Evolutionary conservation across 139 green algal genomes (phyloP), one percentile per base, ranked within the genome.

Genomic region (Mychonastes homosphaera): DNA sequence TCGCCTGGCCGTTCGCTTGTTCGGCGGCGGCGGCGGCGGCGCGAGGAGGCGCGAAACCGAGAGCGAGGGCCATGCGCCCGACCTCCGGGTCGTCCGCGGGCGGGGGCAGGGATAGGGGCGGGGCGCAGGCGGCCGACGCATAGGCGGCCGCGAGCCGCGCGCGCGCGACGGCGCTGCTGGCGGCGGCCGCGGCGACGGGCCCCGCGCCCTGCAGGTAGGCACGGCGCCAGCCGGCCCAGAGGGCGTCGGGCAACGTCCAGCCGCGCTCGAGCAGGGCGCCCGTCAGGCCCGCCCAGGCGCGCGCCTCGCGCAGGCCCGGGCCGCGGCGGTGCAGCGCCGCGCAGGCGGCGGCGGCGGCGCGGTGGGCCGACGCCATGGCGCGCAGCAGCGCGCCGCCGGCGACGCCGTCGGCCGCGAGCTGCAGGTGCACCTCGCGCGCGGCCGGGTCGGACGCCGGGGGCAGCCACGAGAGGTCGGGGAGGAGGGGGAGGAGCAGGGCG

Each of bases 261-360:
- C 87, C 87, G 6, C 80, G 56, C 49, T 65, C 23, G 16, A 83
- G 53, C 51, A 95, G 70, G 26, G 70, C 70, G 0, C 32, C 16
- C 8, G 73, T 41, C 29, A 92, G 64, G 1, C 36, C 32, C 0
- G 66, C 73, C 78, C 79, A 87, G 4, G 57, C 63, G 1, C n/a
- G 33, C 32, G 84, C 63, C 53, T 91, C 79, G 0, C 80, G 54
- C 26, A 75, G 24, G 6, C 62, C 63, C 0, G 82, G 85, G 0
- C 35, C 53, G 12, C 59, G 64, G 29, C 73, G 64, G 65, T 73
- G 76, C 18, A 23, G 27, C 15, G 27, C 38, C 1, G 19, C 35
- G 4, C 33, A 67, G 23, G 69, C 41, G 3, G 59, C 52, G 12
- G 51, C 63, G 23, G 82, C 53, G 0, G 29, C 41, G 0, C 53